Conservation (phyloP, 2,329 filamentous ascomycete genomes). For the Cucurbitaria berberidis region DNA sequence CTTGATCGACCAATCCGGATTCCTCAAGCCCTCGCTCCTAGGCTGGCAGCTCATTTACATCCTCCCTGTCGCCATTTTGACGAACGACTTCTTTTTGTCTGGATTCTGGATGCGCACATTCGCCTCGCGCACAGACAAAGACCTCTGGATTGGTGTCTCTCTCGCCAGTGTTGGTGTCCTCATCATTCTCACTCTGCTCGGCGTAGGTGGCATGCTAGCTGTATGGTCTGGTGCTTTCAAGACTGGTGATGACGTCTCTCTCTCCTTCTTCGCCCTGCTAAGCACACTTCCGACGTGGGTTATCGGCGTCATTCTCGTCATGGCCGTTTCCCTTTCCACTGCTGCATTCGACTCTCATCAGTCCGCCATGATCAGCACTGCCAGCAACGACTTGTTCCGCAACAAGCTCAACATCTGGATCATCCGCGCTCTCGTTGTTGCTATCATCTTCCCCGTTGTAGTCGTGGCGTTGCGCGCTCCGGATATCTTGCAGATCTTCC, state of each 20-base stretch:
- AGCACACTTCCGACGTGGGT: conserved; percentile 77
- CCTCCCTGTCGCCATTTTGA: conserved; percentile 77
- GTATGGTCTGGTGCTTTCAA: conserved; percentile 77
- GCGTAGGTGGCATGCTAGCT: conserved; percentile 74
- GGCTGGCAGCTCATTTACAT: conserved; percentile 90
- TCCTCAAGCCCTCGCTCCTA: conserved; percentile 71
- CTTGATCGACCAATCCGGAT: conserved; percentile 71
- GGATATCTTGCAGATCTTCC: conserved; percentile 78
- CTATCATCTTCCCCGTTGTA: conserved; percentile 75
- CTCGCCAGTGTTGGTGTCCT: conserved; percentile 69
- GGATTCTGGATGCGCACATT: conserved; percentile 87
- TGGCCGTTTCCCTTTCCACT: conserved; percentile 77
- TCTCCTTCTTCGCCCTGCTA: conserved; percentile 78
- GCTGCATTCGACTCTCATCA: conserved; percentile 82
- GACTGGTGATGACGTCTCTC: conserved; percentile 67
- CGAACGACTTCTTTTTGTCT: conserved; percentile 86
- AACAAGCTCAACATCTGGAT: conserved; percentile 79
- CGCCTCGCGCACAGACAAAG: conserved; percentile 77
- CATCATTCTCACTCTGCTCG: conserved; percentile 74
- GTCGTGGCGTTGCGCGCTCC: conserved; percentile 76
- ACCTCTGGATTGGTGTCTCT: conserved; percentile 76
- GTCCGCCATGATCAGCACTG: conserved; percentile 83
- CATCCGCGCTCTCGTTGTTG: conserved; percentile 71
- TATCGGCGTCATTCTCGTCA: conserved; percentile 80
- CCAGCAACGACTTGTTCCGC: conserved; percentile 83